Percentiles rank a stretch among this genome's conserved stretches.
phyloP scores from a whole-genome alignment of 495 filamentous ascomycete species.

The Rostrohypoxylon terebratum region DNA sequence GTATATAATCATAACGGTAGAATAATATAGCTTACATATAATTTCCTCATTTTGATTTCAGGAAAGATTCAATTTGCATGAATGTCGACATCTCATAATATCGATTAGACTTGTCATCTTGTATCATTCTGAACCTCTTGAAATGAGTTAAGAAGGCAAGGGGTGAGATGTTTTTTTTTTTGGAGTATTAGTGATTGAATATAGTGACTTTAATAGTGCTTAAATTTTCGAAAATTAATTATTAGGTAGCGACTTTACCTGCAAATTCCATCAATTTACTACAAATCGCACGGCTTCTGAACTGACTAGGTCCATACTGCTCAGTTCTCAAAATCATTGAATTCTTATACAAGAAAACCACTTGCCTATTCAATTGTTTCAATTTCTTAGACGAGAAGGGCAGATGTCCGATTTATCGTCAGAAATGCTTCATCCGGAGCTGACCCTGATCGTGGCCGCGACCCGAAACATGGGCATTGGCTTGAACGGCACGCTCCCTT shows the following conservation, averaged over 20 bases:
- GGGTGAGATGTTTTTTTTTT: background rate
- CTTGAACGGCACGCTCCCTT: slow-evolving; percentile 80
- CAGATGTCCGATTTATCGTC: slow-evolving; percentile 37
- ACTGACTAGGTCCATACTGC: background rate
- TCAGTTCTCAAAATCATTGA: background rate
- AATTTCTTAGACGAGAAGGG: background rate
- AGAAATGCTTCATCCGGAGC: slow-evolving; percentile 53
- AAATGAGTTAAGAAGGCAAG: background rate
- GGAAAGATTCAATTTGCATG: too few relatives aligned
- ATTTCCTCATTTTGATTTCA: too few relatives aligned
- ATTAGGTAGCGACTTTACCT: slow-evolving; percentile 12
- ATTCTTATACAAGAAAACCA: background rate
- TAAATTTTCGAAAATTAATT: slow-evolving; percentile 25
- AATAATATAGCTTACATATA: too few relatives aligned
- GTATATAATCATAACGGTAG: too few relatives aligned
- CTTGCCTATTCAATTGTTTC: background rate
- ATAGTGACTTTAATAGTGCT: slow-evolving; percentile 3
- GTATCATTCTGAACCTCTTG: background rate
- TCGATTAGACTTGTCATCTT: background rate
- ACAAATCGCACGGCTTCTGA: background rate
- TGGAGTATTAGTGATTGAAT: too few relatives aligned
- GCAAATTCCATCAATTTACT: background rate
- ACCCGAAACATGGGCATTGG: slow-evolving; percentile 89
- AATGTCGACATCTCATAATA: too few relatives aligned
- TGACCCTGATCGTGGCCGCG: slow-evolving; percentile 82